Evolutionary conservation across 1,284 basidiomycete genomes (phyloP), one percentile per base, ranked within the genome.

Genomic region (Marasmius fiardii): DNA sequence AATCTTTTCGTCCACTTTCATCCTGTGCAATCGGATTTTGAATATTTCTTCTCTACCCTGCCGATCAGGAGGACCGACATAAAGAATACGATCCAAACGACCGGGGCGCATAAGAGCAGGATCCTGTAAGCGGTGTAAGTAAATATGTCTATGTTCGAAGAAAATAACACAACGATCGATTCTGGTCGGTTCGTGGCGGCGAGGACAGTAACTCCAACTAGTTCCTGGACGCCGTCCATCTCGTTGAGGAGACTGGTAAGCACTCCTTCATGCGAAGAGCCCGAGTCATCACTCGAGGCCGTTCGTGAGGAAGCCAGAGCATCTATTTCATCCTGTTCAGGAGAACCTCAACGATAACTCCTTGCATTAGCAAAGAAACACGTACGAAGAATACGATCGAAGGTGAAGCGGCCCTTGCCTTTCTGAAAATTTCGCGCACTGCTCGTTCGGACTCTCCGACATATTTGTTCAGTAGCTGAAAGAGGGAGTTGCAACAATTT

Each of bases 141-240:
- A 39, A 24, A 45, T 11, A 35, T 11, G 18, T 21, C 49, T 12
- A 16, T 7, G 53, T 28, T 8, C 28, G 3, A 41, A 24, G 16
- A 43, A 34, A 49, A 14, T 23, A 1, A 71, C 88, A 67, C 60
- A 31, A 95, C 95, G 34, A 99, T 88, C 16, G 88, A 85, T 58
- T 98, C 94, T 1, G 97, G 97, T 52, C 95, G 77, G 68, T 99
- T 99, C 4, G 97, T 99, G 0, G 97, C 97, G 1, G 95, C 97
- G 3, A 99, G 84, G 35, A 99, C 85, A 0, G 94, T 94, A 14
- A 99, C 97, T 0, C 95, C 93, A 3, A 90, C 78, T 20, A 98
- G 78, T 70, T 94, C 91, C 71, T 98, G 93, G 1, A 99, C 91
- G 12, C 97, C 97, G 68, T 99, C 97, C 93, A 99, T 98, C 71